Percentiles rank a stretch among this genome's conserved stretches.
These are phyloP conservation scores for Lachancea thermotolerans DNA, from an alignment of 805 yeast species.

Conservation along the genomic window DNA sequence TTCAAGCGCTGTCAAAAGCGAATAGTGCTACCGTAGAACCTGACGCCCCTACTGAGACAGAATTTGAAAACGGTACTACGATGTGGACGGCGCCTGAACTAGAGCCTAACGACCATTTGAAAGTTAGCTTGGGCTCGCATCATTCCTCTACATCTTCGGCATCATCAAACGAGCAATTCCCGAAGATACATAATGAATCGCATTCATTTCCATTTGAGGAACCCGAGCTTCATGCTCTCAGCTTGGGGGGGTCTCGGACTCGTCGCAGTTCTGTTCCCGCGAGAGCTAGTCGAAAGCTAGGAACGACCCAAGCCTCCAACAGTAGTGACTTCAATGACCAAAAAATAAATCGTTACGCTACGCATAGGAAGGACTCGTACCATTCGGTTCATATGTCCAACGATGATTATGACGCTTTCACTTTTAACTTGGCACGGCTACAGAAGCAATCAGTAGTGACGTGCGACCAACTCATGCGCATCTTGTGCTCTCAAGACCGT, in stretches of 20 bases:
- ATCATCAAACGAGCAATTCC: background rate
- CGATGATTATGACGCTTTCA: constrained; percentile 17
- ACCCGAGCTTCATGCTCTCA: background rate
- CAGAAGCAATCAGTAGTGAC: constrained; percentile 48
- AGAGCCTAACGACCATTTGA: constrained; percentile 35
- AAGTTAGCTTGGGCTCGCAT: constrained; percentile 20
- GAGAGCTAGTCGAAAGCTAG: background rate
- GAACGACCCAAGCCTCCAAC: background rate
- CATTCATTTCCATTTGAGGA: constrained; percentile 8
- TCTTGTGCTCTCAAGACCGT: constrained; percentile 41
- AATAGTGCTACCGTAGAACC: background rate
- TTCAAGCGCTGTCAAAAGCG: constrained; percentile 6
- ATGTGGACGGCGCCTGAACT: constrained; percentile 36
- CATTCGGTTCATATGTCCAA: constrained; percentile 35
- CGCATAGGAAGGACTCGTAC: constrained; percentile 35
- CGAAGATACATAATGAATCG: background rate
- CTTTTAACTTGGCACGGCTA: constrained; percentile 22
- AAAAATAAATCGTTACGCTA: constrained; percentile 11
- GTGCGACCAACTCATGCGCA: constrained; percentile 37
- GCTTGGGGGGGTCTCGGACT: background rate
- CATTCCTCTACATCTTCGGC: constrained; percentile 4
- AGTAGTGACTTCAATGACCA: constrained; percentile 1
- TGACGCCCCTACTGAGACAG: background rate
- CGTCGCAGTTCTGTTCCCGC: constrained; percentile 3
- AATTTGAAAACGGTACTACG: constrained; percentile 19